Evolutionary conservation across 306 rosid species (phyloP).

Genomic region (Vigna reflexopilosa): DNA sequence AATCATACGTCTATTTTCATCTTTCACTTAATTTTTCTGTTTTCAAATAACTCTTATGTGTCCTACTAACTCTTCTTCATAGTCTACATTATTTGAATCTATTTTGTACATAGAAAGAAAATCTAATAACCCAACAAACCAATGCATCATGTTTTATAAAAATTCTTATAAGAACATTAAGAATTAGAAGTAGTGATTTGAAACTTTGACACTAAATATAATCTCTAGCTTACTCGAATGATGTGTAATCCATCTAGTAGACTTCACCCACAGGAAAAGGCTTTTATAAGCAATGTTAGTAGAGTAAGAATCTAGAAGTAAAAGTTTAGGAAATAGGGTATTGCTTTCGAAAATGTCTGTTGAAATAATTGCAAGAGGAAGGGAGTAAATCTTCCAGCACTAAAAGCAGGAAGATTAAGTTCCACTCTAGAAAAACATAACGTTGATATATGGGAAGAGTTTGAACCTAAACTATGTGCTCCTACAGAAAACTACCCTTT

Average conservation of each 20-base stretch:
- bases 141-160: too few species aligned
- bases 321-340: not conserved
- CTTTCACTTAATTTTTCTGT: rapidly evolving
- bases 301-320: not conserved
- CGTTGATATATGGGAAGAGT: not conserved
- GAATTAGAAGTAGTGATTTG: too few species aligned
- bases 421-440: constrained; percentile 15
- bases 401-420: constrained; percentile 15
- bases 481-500: constrained; percentile 17
- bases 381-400: not conserved
- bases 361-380: not conserved
- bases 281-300: not conserved
- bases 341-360: not conserved
- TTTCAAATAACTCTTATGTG: too few species aligned
- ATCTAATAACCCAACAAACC: too few species aligned
- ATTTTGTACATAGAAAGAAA: rapidly evolving
- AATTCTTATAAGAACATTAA: too few species aligned
- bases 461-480: not conserved
- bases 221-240: too few species aligned
- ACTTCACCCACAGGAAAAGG: too few species aligned
- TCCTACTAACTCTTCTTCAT: rapidly evolving
- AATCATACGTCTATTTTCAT: too few species aligned
- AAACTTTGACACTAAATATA: too few species aligned
- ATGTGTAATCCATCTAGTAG: too few species aligned
- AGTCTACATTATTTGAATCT: rapidly evolving